Evolutionary conservation across 768 basidiomycete species (phyloP).

Genomic region (Floccularia luteovirens): DNA sequence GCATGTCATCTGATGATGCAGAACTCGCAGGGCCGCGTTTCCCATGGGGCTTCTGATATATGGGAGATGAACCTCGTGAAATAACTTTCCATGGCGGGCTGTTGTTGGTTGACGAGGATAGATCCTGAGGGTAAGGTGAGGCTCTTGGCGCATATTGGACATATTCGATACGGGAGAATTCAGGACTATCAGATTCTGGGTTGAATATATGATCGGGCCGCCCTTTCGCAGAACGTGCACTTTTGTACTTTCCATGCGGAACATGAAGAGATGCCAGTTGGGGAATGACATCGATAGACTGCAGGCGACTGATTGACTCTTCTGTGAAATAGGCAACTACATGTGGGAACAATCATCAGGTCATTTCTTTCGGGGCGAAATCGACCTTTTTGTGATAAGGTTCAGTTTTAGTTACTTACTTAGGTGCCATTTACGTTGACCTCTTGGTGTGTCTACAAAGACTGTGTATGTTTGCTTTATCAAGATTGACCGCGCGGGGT

Average conservation of each 20-base stretch:
- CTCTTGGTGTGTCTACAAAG: conserved; percentile 57
- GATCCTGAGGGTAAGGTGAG: conserved; percentile 11
- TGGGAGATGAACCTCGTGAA: conserved; percentile 1
- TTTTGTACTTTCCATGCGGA: conserved; percentile 63
- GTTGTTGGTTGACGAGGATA: conserved; percentile 10
- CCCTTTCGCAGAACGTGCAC: conserved; percentile 60
- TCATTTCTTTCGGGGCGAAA: no score
- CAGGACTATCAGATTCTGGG: conserved; percentile 26
- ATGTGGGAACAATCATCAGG: conserved; percentile 3
- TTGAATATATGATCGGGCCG: conserved; percentile 44
- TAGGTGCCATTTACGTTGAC: conserved; percentile 76
- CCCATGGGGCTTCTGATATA: conserved; percentile 5
- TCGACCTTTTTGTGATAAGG: no score
- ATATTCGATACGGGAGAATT: conserved; percentile 36
- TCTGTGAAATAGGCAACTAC: conserved; percentile 77
- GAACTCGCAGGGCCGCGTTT: conserved; percentile 19
- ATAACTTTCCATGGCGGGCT: conserved; percentile 10
- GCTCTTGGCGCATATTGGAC: conserved; percentile 30
- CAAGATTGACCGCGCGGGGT: conserved; percentile 32
- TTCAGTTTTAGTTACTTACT: conserved; percentile 34
- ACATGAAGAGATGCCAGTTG: conserved; percentile 40
- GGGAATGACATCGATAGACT: conserved; percentile 60
- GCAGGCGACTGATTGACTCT: conserved; percentile 53
- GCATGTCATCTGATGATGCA: conserved; percentile 20
- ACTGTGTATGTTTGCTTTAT: conserved; percentile 83